phyloP scores from a whole-genome alignment of 2,329 filamentous ascomycete genomes.

The Orbilia blumenaviensis region DNA sequence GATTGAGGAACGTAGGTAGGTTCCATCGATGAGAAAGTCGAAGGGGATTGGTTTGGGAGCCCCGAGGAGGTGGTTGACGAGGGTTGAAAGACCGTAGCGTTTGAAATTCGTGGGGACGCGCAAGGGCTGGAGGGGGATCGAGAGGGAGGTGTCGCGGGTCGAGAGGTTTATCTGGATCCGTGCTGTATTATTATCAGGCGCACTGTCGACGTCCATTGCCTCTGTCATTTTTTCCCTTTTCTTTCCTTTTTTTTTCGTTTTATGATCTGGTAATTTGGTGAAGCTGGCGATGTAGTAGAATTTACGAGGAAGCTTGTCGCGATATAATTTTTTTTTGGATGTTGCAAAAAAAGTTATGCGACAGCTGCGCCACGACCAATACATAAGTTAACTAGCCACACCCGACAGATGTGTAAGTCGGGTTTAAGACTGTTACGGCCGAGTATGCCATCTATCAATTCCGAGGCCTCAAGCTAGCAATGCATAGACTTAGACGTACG shows the following conservation, averaged over 20 bases:
- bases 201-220: constrained; percentile 33
- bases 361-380: too few species aligned
- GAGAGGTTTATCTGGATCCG: constrained; percentile 76
- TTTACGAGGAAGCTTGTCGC: background rate
- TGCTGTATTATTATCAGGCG: constrained; percentile 55
- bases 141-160: constrained; percentile 70
- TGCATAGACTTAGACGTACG: too few species aligned
- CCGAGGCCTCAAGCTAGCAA: too few species aligned
- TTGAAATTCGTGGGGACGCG: constrained; percentile 65
- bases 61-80: constrained; percentile 77
- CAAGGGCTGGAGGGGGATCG: constrained; percentile 65
- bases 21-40: constrained; percentile 95
- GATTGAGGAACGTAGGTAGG: constrained; percentile 86
- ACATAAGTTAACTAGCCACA: too few species aligned
- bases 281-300: constrained; percentile 3
- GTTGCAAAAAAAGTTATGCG: too few species aligned
- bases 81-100: constrained; percentile 75
- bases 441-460: too few species aligned
- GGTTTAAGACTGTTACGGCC: too few species aligned
- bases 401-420: too few species aligned
- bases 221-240: too few species aligned
- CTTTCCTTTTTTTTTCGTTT: too few species aligned
- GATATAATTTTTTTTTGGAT: too few species aligned
- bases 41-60: constrained; percentile 76
- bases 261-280: background rate